These are phyloP conservation scores for Mallotus japonicus DNA, from an alignment of 441 rosid genomes.

Conservation along the genomic window DNA sequence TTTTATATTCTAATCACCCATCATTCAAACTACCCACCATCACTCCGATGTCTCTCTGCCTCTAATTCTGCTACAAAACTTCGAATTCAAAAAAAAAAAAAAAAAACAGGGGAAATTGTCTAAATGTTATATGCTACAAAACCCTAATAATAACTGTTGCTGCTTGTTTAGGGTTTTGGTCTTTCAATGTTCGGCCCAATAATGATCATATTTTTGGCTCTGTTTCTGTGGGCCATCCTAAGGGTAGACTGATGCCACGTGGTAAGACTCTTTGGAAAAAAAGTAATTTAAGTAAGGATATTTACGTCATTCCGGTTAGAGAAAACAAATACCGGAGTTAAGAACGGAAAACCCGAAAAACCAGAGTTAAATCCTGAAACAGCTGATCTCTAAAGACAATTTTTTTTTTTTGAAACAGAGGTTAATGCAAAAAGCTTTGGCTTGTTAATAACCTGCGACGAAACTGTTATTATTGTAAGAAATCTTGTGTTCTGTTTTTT, in stretches of 20 bases:
- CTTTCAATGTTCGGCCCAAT: neutral
- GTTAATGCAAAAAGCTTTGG: neutral
- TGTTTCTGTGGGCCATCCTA: too few relatives aligned
- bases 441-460: neutral
- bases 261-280: neutral
- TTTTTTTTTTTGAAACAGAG: slow-evolving; percentile 7
- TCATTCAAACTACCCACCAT: slow-evolving; percentile 32
- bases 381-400: neutral
- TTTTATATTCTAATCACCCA: too few relatives aligned
- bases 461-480: neutral
- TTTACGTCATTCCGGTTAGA: neutral
- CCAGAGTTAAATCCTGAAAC: neutral
- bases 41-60: slow-evolving; percentile 20
- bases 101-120: too few relatives aligned
- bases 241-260: neutral
- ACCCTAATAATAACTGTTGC: neutral
- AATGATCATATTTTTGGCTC: neutral
- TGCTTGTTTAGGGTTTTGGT: slow-evolving; percentile 12
- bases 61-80: neutral
- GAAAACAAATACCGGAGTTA: neutral
- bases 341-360: neutral
- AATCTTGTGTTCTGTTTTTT: neutral
- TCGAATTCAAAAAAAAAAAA: neutral
- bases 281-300: slow-evolving; percentile 11
- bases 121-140: neutral